Base-by-base conservation (phyloP, 129 eudicot genomes). In the Deinandra increscens region DNA sequence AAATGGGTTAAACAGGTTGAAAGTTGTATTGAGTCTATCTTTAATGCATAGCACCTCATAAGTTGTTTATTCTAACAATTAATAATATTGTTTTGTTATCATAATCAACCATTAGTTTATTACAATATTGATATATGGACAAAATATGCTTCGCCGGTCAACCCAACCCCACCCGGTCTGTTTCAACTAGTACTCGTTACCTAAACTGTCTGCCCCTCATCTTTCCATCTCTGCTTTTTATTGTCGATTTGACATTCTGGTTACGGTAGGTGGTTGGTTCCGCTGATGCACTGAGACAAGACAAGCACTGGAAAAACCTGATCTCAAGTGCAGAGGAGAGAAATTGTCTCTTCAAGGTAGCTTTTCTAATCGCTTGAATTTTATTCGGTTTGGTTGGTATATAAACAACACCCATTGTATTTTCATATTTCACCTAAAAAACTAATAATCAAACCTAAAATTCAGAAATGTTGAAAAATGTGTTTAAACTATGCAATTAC, bases 231-330 rank as follows among this genome's bases (percentile, higher is more conserved):
- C 38, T 38, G 7, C 67, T 15, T 54, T 67, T 49, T 51, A 23
- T 50, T 19, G 17, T 68, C 18, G 10, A 5, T 14, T 8, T 9
- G 18, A 19, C 59, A 31, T n/a, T 58, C 51, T 75, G 78, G 29
- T 79, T 55, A 20, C 41, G 23, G 17, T 60, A 94, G 99, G 99
- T 94, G 68, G 97, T 94, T 70, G 99, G 99, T 53, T 82, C 87
- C 12, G 91, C 88, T 36, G 81, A 85, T 60, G 81, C 99, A 6
- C 75, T 94, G 71, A 94, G 74, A 86, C 58, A 72, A 70, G 92
- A 87, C 63, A 58, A 85, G 65, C 95, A 87, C 77, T 90, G 99
- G 99, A 66, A 81, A 69, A 89, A 83, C 81, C 88, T 93, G 29
- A 76, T 94, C 37, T 80, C 86, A 78, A 81, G 86, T 75, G 97